Conservation (phyloP, 2,329 filamentous ascomycete genomes). For the Paraconiothyrium sp. region DNA sequence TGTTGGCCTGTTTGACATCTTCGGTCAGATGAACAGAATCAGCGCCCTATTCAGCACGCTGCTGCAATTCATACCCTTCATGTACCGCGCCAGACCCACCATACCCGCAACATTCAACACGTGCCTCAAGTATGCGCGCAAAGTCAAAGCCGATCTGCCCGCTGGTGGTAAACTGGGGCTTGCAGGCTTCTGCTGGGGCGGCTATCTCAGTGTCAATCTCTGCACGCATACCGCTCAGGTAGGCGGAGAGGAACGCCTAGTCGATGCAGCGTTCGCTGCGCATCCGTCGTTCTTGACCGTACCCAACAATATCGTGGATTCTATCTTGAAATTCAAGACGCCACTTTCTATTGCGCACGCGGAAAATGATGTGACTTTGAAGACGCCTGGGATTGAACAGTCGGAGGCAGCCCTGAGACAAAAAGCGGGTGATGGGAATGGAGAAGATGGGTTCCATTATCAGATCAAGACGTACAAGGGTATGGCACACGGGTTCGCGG, state of each 20-base stretch:
- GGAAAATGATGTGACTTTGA: slow-evolving; percentile 27
- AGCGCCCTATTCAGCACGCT: slow-evolving; percentile 9
- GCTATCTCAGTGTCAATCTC: slow-evolving; percentile 23
- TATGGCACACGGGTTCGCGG: slow-evolving; percentile 36
- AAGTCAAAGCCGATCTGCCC: slow-evolving; percentile 18
- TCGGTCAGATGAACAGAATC: slow-evolving; percentile 11
- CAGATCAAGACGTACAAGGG: slow-evolving; percentile 32
- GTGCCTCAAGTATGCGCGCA: slow-evolving; percentile 20
- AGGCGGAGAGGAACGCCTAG: slow-evolving; percentile 17
- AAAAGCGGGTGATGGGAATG: slow-evolving; percentile 24
- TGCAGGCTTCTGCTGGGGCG: slow-evolving; percentile 38
- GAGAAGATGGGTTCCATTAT: slow-evolving; percentile 27
- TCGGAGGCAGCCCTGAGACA: slow-evolving; percentile 26
- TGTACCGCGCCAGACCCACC: slow-evolving; percentile 20
- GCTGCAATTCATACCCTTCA: slow-evolving; percentile 22
- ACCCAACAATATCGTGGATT: slow-evolving; percentile 19
- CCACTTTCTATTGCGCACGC: slow-evolving; percentile 31
- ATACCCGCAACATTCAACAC: neutral
- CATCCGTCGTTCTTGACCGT: slow-evolving; percentile 26
- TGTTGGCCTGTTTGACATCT: slow-evolving; percentile 12
- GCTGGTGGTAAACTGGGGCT: slow-evolving; percentile 25
- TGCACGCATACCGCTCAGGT: slow-evolving; percentile 17
- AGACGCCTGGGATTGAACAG: slow-evolving; percentile 25
- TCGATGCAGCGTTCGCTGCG: slow-evolving; percentile 30
- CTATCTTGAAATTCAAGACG: slow-evolving; percentile 26